Conservation (phyloP, 768 basidiomycete species). For the Lyophyllum semitale region DNA sequence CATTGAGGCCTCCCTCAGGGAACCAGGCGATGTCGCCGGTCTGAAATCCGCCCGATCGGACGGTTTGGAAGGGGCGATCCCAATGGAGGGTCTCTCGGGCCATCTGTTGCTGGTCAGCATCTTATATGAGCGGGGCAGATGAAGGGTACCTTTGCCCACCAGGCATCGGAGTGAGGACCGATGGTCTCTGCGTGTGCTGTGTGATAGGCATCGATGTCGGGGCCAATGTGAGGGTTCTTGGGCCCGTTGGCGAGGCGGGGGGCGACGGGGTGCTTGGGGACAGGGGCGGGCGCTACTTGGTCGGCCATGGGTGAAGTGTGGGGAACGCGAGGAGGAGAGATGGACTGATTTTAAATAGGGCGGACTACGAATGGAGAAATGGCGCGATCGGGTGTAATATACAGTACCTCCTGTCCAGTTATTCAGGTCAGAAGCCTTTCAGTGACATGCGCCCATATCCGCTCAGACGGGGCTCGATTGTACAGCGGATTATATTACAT, state of each 20-base stretch:
- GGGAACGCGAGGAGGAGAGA: background rate
- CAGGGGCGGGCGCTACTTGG: background rate
- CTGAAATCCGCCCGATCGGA: constrained; percentile 79
- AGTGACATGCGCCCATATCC: background rate
- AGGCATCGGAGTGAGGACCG: constrained; percentile 76
- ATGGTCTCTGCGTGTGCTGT: constrained; percentile 68
- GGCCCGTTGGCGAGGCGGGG: constrained; percentile 63
- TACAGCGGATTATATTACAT: background rate
- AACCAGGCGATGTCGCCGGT: constrained; percentile 94
- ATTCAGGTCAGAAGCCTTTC: background rate
- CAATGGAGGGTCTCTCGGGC: constrained; percentile 81
- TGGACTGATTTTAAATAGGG: constrained; percentile 13
- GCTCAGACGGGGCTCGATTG: background rate
- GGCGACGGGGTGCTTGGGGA: constrained; percentile 68
- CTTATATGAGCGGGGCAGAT: background rate
- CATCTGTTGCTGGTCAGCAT: constrained; percentile 35
- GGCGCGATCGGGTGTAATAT: background rate
- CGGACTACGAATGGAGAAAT: constrained; percentile 7
- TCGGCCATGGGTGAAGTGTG: constrained; percentile 10
- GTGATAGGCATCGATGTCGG: constrained; percentile 75
- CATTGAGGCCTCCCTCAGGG: constrained; percentile 91
- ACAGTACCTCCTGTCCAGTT: too few species aligned
- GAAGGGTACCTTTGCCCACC: constrained; percentile 77
- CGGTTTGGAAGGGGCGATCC: constrained; percentile 88
- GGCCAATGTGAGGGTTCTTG: constrained; percentile 79